phyloP scores from a whole-genome alignment of 495 filamentous ascomycete genomes.

The Endocarpon pusillum region DNA sequence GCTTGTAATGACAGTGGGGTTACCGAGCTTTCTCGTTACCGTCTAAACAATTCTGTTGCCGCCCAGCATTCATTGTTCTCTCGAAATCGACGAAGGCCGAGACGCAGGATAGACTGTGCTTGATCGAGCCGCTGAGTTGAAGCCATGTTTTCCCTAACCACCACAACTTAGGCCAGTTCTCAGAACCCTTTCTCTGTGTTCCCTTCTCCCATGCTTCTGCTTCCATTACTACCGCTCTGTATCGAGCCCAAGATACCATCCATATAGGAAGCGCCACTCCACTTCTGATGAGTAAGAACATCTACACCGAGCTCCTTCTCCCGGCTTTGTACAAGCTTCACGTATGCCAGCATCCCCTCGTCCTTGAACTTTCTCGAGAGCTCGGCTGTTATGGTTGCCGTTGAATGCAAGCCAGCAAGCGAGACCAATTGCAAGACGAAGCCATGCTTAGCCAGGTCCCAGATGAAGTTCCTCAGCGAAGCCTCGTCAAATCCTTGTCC shows the following conservation, averaged over 20 bases:
- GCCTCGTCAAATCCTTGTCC: conserved; percentile 72
- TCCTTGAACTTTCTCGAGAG: conserved; percentile 67
- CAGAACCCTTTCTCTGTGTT: conserved; percentile 59
- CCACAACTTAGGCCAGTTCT: conserved; percentile 16
- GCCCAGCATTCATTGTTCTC: too few relatives aligned
- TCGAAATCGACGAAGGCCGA: too few relatives aligned
- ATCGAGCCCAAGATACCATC: conserved; percentile 87
- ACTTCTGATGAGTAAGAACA: conserved; percentile 95
- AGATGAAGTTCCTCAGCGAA: conserved; percentile 72
- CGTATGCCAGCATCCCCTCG: conserved; percentile 91
- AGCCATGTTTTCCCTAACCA: too few relatives aligned
- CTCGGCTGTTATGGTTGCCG: conserved; percentile 73
- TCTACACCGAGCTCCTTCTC: conserved; percentile 91
- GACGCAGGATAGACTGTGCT: too few relatives aligned
- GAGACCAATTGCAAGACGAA: conserved; percentile 90
- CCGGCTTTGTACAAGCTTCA: conserved; percentile 67
- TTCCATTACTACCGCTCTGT: conserved; percentile 73
- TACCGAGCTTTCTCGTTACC: too few relatives aligned
- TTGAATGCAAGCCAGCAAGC: conserved; percentile 77
- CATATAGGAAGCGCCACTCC: conserved; percentile 85
- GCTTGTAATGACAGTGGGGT: too few relatives aligned
- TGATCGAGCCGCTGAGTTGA: too few relatives aligned
- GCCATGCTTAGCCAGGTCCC: conserved; percentile 87
- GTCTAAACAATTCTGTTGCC: too few relatives aligned
- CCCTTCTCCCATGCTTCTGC: conserved; percentile 69